Evolutionary conservation across 169 alveolate genomes (phyloP).

Genomic region (Theileria annulata): DNA sequence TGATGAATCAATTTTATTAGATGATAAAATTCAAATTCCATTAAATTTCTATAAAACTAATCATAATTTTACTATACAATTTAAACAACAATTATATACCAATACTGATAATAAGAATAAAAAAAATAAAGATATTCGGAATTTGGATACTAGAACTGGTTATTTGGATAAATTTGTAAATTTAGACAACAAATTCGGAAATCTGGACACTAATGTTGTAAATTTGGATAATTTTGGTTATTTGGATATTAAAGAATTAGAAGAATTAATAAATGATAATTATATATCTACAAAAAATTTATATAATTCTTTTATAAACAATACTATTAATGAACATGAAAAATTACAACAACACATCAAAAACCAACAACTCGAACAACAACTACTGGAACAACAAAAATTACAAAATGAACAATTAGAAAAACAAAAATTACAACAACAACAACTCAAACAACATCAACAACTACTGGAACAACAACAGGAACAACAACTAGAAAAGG

Average conservation of each 20-base stretch:
- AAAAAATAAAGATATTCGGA: neutral
- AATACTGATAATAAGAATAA: too few species aligned
- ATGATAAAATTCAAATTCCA: conserved; percentile 30
- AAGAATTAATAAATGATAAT: conserved; percentile 11
- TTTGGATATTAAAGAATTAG: neutral
- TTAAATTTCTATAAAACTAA: neutral
- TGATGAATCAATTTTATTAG: conserved; percentile 32
- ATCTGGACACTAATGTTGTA: too few species aligned
- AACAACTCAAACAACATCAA: neutral
- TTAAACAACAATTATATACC: neutral
- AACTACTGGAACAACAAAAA: neutral
- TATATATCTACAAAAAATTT: neutral
- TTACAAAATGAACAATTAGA: conserved; percentile 10
- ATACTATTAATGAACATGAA: conserved; percentile 7
- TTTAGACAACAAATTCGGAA: neutral
- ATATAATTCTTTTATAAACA: conserved; percentile 10
- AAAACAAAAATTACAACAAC: neutral
- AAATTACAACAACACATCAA: too few species aligned
- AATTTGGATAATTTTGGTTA: conserved; percentile 15
- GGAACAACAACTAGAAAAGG: neutral
- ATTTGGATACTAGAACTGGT: neutral
- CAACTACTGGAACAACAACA: neutral
- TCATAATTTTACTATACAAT: neutral
- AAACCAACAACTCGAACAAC: neutral
- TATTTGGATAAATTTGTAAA: neutral